Base-by-base conservation (phyloP, 1,284 basidiomycete species). In the Vanrija sp. region DNA sequence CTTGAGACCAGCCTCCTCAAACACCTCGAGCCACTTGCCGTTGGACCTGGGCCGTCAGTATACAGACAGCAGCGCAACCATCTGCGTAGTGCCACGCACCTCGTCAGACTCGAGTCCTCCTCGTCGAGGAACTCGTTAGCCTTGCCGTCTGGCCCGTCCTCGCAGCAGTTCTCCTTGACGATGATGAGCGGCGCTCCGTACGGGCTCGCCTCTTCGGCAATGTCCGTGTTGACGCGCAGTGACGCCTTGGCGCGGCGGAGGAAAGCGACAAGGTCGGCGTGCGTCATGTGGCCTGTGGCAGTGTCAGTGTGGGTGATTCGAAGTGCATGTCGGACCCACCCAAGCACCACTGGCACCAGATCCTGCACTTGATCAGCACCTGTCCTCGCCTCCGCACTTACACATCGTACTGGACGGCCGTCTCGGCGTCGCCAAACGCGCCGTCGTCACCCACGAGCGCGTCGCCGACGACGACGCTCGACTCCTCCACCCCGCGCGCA, bases 271-370 rank as follows among this genome's bases (percentile, higher is more conserved):
- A 96, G 82, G 68, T 93, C 89, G 6, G 74, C 67, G 68, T 94
- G 87, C 51, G 81, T 83, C 58, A 95, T 79, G 78, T 93, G 89
- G 43, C 75, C 75, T 74, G 28, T 55, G n/a, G 21, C 5, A 5
- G 16, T 6, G 39, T 57, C 23, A 50, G 38, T 28, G 49, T 38
- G 23, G 18, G 4, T 12, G 15, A 43, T 6, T 28, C 14, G 15
- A 12, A 14, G 5, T 26, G 40, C 7, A 28, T 10, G n/a, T 42
- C 19, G 53, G 42, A 62, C 63, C 65, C 58, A n/a, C 89, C 88
- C 14, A 95, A 80, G 78, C 91, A 94, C 93, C 93, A 96, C 73
- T 96, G 93, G 67, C 90, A 91, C 93, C 90, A 92, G 55, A 94
- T 83, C 2, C 75, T 77, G 52, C 3, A 38, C 1, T 2, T 34